Evolutionary conservation across 2,329 filamentous ascomycete genomes (phyloP).

Genomic region (Aschersonia sp.): DNA sequence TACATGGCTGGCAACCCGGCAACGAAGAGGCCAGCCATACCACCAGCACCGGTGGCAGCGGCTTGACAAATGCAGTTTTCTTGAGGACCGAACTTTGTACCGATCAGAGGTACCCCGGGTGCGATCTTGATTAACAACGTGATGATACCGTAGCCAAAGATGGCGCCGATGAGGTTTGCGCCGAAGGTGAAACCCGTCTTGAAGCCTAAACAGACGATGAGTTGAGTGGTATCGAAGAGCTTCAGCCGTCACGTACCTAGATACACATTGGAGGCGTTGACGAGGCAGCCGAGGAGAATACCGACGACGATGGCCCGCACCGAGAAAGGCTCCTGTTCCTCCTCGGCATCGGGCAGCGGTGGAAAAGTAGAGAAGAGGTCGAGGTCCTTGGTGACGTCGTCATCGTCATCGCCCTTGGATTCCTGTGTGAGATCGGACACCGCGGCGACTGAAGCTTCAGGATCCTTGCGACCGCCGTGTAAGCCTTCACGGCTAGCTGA

Average conservation of each 20-base stretch:
- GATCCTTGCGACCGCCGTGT: neutral
- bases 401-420: slow-evolving; percentile 11
- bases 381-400: slow-evolving; percentile 8
- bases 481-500: neutral
- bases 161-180: slow-evolving; percentile 35
- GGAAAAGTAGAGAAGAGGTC: slow-evolving; percentile 28
- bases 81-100: slow-evolving; percentile 41
- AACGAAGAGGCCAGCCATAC: slow-evolving; percentile 41
- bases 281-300: slow-evolving; percentile 39
- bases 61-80: slow-evolving; percentile 51
- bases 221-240: no score
- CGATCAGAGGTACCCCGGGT: slow-evolving; percentile 34
- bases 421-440: slow-evolving; percentile 14
- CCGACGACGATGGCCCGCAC: slow-evolving; percentile 40
- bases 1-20: slow-evolving; percentile 47
- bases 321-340: slow-evolving; percentile 36
- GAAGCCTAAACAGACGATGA: slow-evolving; percentile 17
- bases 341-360: slow-evolving; percentile 21
- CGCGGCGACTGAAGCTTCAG: slow-evolving; percentile 7
- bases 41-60: slow-evolving; percentile 43
- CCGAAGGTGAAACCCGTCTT: slow-evolving; percentile 37
- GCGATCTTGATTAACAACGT: slow-evolving; percentile 35
- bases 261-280: slow-evolving; percentile 49
- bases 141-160: slow-evolving; percentile 45
- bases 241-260: slow-evolving; percentile 24